These are phyloP conservation scores for Cyclotella choctawhatcheeana DNA, from an alignment of 108 stramenopile species.

Conservation along the genomic window DNA sequence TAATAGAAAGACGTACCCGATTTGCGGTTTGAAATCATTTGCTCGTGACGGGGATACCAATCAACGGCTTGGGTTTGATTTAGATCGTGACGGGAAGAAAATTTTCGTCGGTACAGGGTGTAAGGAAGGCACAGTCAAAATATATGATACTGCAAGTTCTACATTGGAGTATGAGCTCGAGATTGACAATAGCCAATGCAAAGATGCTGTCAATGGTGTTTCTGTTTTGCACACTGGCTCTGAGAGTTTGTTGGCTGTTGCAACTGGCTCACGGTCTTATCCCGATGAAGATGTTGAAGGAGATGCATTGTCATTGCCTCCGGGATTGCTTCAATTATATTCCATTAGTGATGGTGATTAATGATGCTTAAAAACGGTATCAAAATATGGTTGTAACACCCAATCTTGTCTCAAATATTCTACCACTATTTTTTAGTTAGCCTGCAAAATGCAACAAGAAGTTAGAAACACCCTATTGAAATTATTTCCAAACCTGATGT, in stretches of 20 bases:
- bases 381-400: no score
- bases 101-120: constrained; percentile 66
- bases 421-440: no score
- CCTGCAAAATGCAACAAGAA: no score
- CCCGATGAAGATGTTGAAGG: no score
- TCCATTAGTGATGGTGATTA: no score
- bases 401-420: no score
- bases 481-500: no score
- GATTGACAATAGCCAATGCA: background rate
- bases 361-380: no score
- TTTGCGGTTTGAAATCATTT: constrained; percentile 68
- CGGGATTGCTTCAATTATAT: no score
- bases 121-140: constrained; percentile 52
- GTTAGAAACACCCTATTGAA: no score
- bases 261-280: constrained; percentile 64
- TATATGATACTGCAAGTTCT: constrained; percentile 48
- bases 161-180: constrained; percentile 34
- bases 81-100: constrained; percentile 42
- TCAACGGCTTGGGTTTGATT: constrained; percentile 77
- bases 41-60: constrained; percentile 74
- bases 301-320: no score
- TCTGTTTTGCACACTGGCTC: constrained; percentile 44
- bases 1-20: constrained; percentile 24
- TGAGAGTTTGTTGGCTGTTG: constrained; percentile 60
- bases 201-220: constrained; percentile 77